phyloP scores from a whole-genome alignment of 805 yeast species.

The Isabelozyma heimii region DNA sequence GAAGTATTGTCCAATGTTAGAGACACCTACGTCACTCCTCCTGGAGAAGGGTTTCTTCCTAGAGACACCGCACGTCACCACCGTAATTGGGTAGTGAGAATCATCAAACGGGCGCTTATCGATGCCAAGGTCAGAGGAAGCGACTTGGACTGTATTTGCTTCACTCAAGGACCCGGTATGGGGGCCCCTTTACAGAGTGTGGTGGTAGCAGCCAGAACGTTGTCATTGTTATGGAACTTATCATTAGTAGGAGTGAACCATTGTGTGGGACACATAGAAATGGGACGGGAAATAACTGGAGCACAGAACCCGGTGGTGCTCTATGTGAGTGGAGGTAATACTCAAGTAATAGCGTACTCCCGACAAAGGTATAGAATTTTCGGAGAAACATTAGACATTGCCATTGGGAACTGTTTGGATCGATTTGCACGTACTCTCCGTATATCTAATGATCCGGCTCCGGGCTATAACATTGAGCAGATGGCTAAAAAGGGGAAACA shows the following conservation, averaged over 20 bases:
- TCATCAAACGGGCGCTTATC: slow-evolving; percentile 61
- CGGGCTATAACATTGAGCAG: slow-evolving; percentile 96
- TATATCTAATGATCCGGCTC: slow-evolving; percentile 92
- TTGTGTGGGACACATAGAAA: slow-evolving; percentile 97
- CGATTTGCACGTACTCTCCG: slow-evolving; percentile 88
- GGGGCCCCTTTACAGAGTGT: slow-evolving; percentile 97
- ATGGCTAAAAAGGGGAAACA: slow-evolving; percentile 70
- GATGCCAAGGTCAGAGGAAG: slow-evolving; percentile 53
- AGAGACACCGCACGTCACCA: slow-evolving; percentile 97
- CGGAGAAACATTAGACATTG: slow-evolving; percentile 98
- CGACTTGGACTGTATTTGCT: slow-evolving; percentile 79
- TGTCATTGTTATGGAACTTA: slow-evolving; percentile 72
- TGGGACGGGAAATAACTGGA: slow-evolving; percentile 99
- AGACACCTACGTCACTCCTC: slow-evolving; percentile 94
- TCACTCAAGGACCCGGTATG: slow-evolving; percentile 99
- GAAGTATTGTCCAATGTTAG: slow-evolving; percentile 83
- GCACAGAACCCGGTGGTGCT: slow-evolving; percentile 96
- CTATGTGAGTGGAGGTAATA: slow-evolving; percentile 97
- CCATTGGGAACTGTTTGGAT: slow-evolving; percentile 95
- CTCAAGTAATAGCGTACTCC: slow-evolving; percentile 96
- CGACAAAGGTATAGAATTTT: slow-evolving; percentile 93
- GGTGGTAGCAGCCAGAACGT: slow-evolving; percentile 86
- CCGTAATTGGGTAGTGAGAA: slow-evolving; percentile 86
- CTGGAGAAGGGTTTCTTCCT: slow-evolving; percentile 97
- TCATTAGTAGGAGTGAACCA: slow-evolving; percentile 96